phyloP scores from a whole-genome alignment of 441 rosid genomes.

The Brassica balearica region DNA sequence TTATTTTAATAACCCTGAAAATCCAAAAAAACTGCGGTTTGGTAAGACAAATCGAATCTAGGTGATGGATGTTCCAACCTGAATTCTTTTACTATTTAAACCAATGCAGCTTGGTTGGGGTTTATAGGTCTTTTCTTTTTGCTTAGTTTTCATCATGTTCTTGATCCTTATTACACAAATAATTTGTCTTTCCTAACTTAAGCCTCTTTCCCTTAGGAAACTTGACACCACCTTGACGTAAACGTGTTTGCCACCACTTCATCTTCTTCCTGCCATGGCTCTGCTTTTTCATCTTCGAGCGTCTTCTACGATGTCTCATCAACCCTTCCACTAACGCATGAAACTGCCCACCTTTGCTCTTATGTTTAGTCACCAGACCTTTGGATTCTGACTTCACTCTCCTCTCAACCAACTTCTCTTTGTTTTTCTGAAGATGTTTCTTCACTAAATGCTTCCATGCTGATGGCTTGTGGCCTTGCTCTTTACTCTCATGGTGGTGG shows the following conservation, averaged over 20 bases:
- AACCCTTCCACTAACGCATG: slow-evolving; percentile 53
- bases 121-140: too few species aligned
- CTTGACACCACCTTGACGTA: slow-evolving; percentile 45
- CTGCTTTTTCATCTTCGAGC: slow-evolving; percentile 48
- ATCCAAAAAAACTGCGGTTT: too few species aligned
- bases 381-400: slow-evolving; percentile 26
- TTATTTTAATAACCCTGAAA: too few species aligned
- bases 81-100: too few species aligned
- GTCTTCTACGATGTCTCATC: slow-evolving; percentile 52
- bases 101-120: too few species aligned
- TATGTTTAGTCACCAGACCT: slow-evolving; percentile 23
- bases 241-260: slow-evolving; percentile 49
- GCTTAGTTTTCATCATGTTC: slow-evolving; percentile 11
- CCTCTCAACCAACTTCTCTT: slow-evolving; percentile 34
- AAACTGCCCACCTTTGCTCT: slow-evolving; percentile 51
- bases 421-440: slow-evolving; percentile 40
- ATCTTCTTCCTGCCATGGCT: slow-evolving; percentile 27
- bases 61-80: too few species aligned
- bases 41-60: too few species aligned
- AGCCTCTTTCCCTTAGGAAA: slow-evolving; percentile 43
- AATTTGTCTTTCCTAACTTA: slow-evolving; percentile 37
- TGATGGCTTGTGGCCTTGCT: slow-evolving; percentile 20
- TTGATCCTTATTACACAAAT: slow-evolving; percentile 19
- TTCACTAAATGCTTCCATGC: slow-evolving; percentile 49
- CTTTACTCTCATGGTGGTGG: slow-evolving; percentile 29